phyloP scores from a whole-genome alignment of 108 stramenopile species.

The Discostella pseudostelligera region DNA sequence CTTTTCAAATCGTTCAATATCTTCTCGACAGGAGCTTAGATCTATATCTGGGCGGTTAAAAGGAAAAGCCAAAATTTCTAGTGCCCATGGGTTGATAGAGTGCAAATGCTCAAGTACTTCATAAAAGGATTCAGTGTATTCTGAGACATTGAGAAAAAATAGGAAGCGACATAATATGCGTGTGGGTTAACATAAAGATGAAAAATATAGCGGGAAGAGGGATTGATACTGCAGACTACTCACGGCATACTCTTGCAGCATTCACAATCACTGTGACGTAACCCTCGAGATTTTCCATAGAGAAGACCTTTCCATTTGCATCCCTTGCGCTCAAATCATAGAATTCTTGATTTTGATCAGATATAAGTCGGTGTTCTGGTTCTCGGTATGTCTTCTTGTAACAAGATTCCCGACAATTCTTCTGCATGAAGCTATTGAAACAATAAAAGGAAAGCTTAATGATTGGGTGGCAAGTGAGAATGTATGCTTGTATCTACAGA shows the following conservation, averaged over 20 bases:
- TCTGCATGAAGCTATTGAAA: slow-evolving; percentile 35
- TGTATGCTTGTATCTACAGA: neutral
- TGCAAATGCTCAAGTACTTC: slow-evolving; percentile 41
- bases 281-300: slow-evolving; percentile 41
- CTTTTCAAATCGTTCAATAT: slow-evolving; percentile 23
- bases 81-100: slow-evolving; percentile 28
- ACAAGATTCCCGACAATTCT: slow-evolving; percentile 39
- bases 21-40: slow-evolving; percentile 19
- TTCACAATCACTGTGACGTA: slow-evolving; percentile 47
- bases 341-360: slow-evolving; percentile 30
- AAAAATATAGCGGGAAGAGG: no score
- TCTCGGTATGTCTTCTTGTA: slow-evolving; percentile 22
- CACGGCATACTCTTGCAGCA: slow-evolving; percentile 41
- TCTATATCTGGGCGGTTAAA: slow-evolving; percentile 30
- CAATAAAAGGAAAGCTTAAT: neutral
- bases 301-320: slow-evolving; percentile 21
- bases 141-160: slow-evolving; percentile 2
- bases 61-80: slow-evolving; percentile 46
- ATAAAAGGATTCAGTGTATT: slow-evolving; percentile 35
- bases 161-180: neutral
- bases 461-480: neutral
- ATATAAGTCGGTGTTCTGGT: slow-evolving; percentile 18
- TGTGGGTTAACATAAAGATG: neutral
- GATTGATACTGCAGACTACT: slow-evolving; percentile 1
- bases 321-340: slow-evolving; percentile 41